Evolutionary conservation across 1,139 yeast species (phyloP).

Genomic region (Hemisphaericaspora xylofermentans): DNA sequence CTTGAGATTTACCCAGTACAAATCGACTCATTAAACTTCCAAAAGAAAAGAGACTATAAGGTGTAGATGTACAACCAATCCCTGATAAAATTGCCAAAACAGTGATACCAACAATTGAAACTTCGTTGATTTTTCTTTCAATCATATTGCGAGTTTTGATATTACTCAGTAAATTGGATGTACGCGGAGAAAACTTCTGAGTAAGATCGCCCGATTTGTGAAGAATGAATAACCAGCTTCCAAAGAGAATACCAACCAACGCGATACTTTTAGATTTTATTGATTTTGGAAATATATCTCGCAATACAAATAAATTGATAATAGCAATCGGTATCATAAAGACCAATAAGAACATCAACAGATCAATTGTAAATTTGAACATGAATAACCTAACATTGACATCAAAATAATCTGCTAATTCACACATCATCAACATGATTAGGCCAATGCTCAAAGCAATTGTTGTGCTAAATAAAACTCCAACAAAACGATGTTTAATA

Average conservation of each 20-base stretch:
- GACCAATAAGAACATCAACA: conserved; percentile 32
- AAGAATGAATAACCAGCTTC: conserved; percentile 34
- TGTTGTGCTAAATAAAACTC: conserved; percentile 29
- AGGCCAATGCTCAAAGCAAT: conserved; percentile 34
- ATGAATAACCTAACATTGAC: conserved; percentile 24
- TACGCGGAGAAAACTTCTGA: conserved; percentile 24
- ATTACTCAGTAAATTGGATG: conserved; percentile 4
- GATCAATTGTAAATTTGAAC: conserved; percentile 33
- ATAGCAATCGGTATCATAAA: conserved; percentile 35
- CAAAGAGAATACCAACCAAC: conserved; percentile 17
- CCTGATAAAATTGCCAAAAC: conserved; percentile 73
- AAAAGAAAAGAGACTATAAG: conserved; percentile 27
- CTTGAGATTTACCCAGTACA: conserved; percentile 2
- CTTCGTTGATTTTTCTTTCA: conserved; percentile 52
- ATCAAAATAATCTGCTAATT: conserved; percentile 28
- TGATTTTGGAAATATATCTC: conserved; percentile 24
- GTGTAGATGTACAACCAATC: conserved; percentile 72
- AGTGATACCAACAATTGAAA: conserved; percentile 71
- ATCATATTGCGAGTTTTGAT: conserved; percentile 16
- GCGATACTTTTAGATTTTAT: conserved; percentile 7
- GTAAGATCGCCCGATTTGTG: conserved; percentile 39
- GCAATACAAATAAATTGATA: conserved; percentile 30
- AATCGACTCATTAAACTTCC: conserved; percentile 9
- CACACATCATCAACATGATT: conserved; percentile 39
- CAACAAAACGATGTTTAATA: conserved; percentile 18